Base-by-base conservation (phyloP, 768 basidiomycete genomes). In the Xerocomellus dryophilus region DNA sequence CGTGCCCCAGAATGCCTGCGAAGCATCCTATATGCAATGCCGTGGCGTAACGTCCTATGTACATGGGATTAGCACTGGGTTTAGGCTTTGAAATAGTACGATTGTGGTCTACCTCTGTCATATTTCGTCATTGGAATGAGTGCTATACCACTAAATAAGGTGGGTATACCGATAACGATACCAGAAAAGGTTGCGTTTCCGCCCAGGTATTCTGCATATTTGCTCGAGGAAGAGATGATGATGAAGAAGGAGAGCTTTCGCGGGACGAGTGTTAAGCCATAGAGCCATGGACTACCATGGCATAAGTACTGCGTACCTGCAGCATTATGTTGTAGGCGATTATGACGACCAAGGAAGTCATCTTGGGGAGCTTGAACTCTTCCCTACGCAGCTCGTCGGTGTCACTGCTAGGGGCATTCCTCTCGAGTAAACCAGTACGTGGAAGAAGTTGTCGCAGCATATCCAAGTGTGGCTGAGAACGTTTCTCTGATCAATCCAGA, bases 131-230 rank as follows among this genome's bases (percentile, higher is more conserved):
- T 67, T 4, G 83, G 83, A 17, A 86, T 62, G 14, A 88, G 73
- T 1, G 76, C 68, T 0, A 88, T 56, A 1, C 83, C 85, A 31
- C 84, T 79, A 53, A 86, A 78, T 3, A 81, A 69, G 10, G 82
- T 80, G 10, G 85, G 87, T 54, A 88, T 84, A 59, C 86, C 86
- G 53, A 86, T 76, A 32, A 76, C 78, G 7, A 89, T 61, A 47
- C 86, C 85, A 34, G 85, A 82, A 64, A 88, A 89, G 0, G 83
- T 84, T n/a, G 83, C 73, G n/a, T 73, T 78, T 17, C 86, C 86
- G 21, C 85, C 85, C 7, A 88, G 72, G 58, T 79, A 73, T 54
- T 81, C 75, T 0, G 84, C 81, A 61, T 88, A 87, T 47, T 75
- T 73, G 61, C 79, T 81, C 1, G 84, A 81, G 1, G 86, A 85